These are phyloP conservation scores for Krasilnikovozyma curviuscula DNA, from an alignment of 768 basidiomycete genomes.

Conservation along the genomic window DNA sequence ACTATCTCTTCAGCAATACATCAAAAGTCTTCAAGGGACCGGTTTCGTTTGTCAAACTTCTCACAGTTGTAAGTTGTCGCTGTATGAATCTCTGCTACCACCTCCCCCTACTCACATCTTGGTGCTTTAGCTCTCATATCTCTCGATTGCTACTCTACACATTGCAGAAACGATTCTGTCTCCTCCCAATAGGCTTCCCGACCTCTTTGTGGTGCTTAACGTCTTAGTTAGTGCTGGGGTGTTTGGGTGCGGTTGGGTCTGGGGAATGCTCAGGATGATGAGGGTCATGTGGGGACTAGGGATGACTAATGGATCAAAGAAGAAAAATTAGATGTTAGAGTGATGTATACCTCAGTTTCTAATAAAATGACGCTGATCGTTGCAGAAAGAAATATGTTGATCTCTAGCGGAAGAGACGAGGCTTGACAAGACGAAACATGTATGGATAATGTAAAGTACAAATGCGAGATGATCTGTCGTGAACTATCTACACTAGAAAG, in stretches of 20 bases:
- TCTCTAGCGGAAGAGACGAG: too few species aligned
- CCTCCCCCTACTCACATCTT: background rate
- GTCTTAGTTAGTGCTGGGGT: constrained; percentile 60
- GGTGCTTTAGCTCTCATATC: constrained; percentile 29
- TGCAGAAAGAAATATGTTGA: too few species aligned
- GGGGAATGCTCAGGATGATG: constrained; percentile 64
- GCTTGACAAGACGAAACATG: too few species aligned
- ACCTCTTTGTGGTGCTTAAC: constrained; percentile 68
- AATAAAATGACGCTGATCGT: too few species aligned
- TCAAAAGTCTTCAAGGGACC: constrained; percentile 31
- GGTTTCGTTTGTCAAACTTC: constrained; percentile 31
- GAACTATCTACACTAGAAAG: too few species aligned
- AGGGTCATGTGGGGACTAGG: constrained; percentile 50
- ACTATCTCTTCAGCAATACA: constrained; percentile 57
- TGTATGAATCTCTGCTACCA: background rate
- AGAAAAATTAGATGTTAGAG: too few species aligned
- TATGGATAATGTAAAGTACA: too few species aligned
- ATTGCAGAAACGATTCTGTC: constrained; percentile 39
- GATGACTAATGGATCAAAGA: too few species aligned
- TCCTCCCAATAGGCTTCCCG: constrained; percentile 61
- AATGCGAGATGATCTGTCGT: too few species aligned
- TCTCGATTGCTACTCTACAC: constrained; percentile 39
- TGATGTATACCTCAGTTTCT: too few species aligned
- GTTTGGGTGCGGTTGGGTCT: constrained; percentile 66
- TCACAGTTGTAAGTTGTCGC: constrained; percentile 17